Percentiles rank a stretch among this genome's conserved stretches.
Evolutionary conservation across 2,329 filamentous ascomycete genomes (phyloP).

Genomic region (Calonectria pteridis): DNA sequence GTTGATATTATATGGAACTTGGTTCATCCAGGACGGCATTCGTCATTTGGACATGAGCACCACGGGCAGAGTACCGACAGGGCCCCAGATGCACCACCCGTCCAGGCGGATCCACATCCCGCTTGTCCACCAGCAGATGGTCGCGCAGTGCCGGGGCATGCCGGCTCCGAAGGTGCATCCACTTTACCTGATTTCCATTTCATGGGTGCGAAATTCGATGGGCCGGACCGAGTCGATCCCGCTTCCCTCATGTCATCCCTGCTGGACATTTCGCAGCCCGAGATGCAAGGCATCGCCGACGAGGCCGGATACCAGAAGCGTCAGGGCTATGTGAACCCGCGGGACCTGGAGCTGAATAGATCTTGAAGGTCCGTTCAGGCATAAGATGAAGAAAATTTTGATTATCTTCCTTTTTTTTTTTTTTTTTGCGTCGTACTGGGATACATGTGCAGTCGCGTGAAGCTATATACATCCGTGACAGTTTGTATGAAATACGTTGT

Average conservation of each 20-base stretch:
- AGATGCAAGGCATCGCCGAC: neutral
- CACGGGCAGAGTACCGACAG: neutral
- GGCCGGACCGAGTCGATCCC: neutral
- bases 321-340: neutral
- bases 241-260: neutral
- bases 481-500: neutral
- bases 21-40: neutral
- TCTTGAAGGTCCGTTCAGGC: neutral
- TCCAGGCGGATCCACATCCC: neutral
- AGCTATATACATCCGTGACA: neutral
- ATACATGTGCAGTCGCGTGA: neutral
- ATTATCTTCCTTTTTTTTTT: too few species aligned
- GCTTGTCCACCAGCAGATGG: neutral
- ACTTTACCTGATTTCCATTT: neutral
- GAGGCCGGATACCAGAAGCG: neutral
- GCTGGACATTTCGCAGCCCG: neutral
- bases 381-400: neutral
- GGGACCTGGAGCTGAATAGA: neutral
- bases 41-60: neutral
- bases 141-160: neutral
- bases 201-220: neutral
- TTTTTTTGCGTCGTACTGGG: neutral
- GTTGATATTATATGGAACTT: neutral
- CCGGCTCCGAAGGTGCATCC: too few species aligned
- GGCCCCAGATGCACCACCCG: neutral